Evolutionary conservation across 176 grass and related monocot species (phyloP), one percentile per base, ranked within the genome.

Genomic region (Thalia dealbata): DNA sequence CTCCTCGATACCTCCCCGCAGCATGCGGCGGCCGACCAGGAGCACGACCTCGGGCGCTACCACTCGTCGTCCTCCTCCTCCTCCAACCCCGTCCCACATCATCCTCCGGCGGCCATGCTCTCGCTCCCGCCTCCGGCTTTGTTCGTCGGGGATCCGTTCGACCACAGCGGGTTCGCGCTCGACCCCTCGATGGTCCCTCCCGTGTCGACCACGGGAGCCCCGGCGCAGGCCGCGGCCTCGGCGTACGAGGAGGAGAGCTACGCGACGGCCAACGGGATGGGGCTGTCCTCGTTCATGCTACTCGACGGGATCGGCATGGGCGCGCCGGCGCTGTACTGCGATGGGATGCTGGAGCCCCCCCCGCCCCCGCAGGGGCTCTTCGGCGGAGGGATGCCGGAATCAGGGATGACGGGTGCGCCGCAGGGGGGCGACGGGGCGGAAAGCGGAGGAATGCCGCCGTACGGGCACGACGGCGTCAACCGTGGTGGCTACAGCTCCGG

Each of bases 401-500:
- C 2, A 1, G 59, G 59, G n/a, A 10, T 61, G 64, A 19, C 7
- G 30, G 3, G n/a, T n/a, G n/a, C 18, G 6, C 30, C 64, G 28
- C 42, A 41, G 41, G n/a, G 41, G 41, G n/a, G 41, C 44, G 81
- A 86, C 80, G 85, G 83, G 38, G 55, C 61, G 9, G 89, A 84
- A 27, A 81, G 83, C 67, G 42, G 67, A 11, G 76, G 61, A 24
- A 68, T 86, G 25, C 52, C 64, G 50, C 76, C 76, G 43, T 81
- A 82, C 38, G 69, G 76, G 0, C 76, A 77, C 29, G 81, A 86
- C 79, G 73, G 74, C 76, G 82, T 73, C 78, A 85, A 52, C 76
- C n/a, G n/a, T n/a, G n/a, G 81, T 52, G 50, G 54, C 38, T 86
- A 72, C 62, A 83, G 74, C 78, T 67, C 79, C 76, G 64, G 71